Evolutionary conservation across 345 rosid genomes (phyloP).

Genomic region (Bruguiera parviflora): DNA sequence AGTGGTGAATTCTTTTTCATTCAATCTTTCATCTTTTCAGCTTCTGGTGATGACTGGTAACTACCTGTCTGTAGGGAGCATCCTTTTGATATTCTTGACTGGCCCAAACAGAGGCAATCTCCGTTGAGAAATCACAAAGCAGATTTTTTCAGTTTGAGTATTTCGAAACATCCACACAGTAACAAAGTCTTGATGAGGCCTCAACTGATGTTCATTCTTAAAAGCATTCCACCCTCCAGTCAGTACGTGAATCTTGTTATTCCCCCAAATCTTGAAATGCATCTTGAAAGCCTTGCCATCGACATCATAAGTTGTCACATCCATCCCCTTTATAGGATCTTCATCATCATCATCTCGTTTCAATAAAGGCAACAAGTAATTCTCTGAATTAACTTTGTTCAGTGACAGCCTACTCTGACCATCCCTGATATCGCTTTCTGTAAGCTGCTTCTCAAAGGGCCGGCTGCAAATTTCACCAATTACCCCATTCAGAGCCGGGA

Average conservation of each 20-base stretch:
- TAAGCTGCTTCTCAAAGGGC: constrained; percentile 22
- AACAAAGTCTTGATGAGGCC: constrained; percentile 9
- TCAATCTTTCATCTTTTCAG: no score
- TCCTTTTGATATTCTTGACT: no score
- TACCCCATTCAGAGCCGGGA: not conserved
- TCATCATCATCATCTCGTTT: not conserved
- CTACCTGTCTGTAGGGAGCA: no score
- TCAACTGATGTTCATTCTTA: not conserved
- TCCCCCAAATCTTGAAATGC: constrained; percentile 7
- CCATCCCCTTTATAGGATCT: not conserved
- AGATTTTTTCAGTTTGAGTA: not conserved
- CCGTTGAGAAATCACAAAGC: constrained; percentile 1
- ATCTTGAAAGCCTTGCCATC: constrained; percentile 4
- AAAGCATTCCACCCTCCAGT: constrained; percentile 14
- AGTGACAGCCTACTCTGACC: constrained; percentile 5
- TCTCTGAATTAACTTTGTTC: not conserved
- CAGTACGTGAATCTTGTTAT: constrained; percentile 3
- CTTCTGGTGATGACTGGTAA: no score
- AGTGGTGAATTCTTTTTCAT: no score
- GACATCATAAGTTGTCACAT: not conserved
- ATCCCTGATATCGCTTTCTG: constrained; percentile 7
- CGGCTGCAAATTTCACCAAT: constrained; percentile 8
- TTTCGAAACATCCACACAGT: constrained; percentile 15
- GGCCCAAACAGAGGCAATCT: not conserved
- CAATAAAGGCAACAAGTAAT: constrained; percentile 5